Evolutionary conservation across 768 basidiomycete species (phyloP).

Genomic region (Grammothele lineata): DNA sequence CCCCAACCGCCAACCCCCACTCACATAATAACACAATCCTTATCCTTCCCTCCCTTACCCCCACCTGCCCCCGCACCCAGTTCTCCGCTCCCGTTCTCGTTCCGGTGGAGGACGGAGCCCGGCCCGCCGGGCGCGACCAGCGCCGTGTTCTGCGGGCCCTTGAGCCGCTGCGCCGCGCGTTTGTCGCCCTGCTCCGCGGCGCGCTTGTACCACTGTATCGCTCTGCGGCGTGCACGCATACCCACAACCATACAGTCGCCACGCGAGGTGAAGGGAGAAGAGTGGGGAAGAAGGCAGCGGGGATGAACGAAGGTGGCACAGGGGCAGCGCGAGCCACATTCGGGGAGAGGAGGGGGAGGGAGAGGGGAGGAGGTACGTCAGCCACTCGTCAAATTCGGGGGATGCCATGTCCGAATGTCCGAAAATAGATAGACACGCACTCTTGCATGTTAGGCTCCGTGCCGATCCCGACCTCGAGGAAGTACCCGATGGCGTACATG

Average conservation of each 20-base stretch:
- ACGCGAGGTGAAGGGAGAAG: not conserved
- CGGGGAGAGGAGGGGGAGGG: not conserved
- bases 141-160: constrained; percentile 51
- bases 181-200: constrained; percentile 93
- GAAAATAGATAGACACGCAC: constrained; percentile 50
- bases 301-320: not conserved
- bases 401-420: too few relatives aligned
- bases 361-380: constrained; percentile 2
- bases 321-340: not conserved
- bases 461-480: constrained; percentile 92
- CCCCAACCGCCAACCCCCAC: not conserved
- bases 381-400: constrained; percentile 7
- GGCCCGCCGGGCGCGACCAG: constrained; percentile 55
- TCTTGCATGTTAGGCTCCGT: constrained; percentile 62
- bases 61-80: constrained; percentile 28
- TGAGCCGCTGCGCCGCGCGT: constrained; percentile 83
- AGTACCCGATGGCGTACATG: constrained; percentile 98
- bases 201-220: constrained; percentile 78
- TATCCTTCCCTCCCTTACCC: constrained; percentile 56
- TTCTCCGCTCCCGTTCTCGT: constrained; percentile 35
- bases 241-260: not conserved
- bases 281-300: not conserved
- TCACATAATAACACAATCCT: constrained; percentile 89
- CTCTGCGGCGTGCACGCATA: constrained; percentile 37
- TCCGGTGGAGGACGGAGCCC: constrained; percentile 58